Percentiles rank a stretch among this genome's conserved stretches.
phyloP scores from a whole-genome alignment of 805 yeast genomes.

The Scheffersomyces stipitis region DNA sequence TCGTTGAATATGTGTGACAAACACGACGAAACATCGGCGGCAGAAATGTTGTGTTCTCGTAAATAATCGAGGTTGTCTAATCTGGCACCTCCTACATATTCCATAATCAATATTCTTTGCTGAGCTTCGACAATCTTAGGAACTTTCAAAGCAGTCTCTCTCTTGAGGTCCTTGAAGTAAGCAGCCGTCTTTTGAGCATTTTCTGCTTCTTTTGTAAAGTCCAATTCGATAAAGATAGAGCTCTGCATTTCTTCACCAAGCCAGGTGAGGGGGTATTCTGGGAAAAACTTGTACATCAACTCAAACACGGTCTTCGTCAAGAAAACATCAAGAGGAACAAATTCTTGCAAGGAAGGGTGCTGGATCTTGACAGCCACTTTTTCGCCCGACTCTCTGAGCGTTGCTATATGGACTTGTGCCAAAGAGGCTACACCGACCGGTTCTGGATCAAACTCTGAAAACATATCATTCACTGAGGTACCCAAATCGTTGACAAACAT shows the following conservation, averaged over 20 bases:
- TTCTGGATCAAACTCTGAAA: constrained; percentile 59
- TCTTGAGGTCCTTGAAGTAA: constrained; percentile 58
- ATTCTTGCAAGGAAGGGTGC: constrained; percentile 83
- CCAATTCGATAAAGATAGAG: constrained; percentile 87
- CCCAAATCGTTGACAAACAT: constrained; percentile 75
- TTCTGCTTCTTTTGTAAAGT: constrained; percentile 81
- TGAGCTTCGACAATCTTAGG: constrained; percentile 71
- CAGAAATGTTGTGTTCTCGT: constrained; percentile 60
- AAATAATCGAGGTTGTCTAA: constrained; percentile 73
- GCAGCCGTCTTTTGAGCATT: constrained; percentile 72
- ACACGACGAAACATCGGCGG: constrained; percentile 80
- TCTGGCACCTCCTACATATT: constrained; percentile 77
- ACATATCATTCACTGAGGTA: constrained; percentile 55
- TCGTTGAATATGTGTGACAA: constrained; percentile 87
- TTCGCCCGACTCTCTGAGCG: constrained; percentile 53
- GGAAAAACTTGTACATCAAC: constrained; percentile 75
- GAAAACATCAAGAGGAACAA: constrained; percentile 86
- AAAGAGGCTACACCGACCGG: constrained; percentile 96
- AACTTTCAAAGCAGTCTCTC: constrained; percentile 71
- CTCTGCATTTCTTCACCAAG: constrained; percentile 88
- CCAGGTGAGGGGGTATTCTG: constrained; percentile 94
- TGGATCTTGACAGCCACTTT: constrained; percentile 93
- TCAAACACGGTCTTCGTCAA: constrained; percentile 75
- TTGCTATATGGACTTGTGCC: constrained; percentile 92
- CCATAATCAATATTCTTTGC: constrained; percentile 81